A percentile compares a stretch with the other conserved stretches of the same genome.
Evolutionary conservation across 202 grass and related monocot species (phyloP).

Genomic region (Carex arenaria): DNA sequence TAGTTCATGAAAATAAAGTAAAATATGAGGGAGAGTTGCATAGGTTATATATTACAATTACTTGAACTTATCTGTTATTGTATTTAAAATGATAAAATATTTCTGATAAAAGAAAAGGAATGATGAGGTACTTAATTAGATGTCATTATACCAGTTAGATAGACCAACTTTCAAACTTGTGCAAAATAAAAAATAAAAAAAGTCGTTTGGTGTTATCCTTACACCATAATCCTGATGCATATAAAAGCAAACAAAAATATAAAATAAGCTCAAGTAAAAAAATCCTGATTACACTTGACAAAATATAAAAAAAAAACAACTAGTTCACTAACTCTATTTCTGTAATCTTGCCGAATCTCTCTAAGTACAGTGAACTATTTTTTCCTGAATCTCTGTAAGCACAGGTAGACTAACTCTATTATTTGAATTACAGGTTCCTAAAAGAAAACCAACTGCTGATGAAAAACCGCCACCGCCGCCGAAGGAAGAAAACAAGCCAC

Average conservation of each 20-base stretch:
- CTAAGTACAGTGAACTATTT: not conserved
- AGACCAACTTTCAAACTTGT: not conserved
- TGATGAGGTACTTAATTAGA: not conserved
- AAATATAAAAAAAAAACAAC: no score
- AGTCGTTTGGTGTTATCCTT: not conserved
- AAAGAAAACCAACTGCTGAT: conserved; percentile 30
- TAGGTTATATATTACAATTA: not conserved
- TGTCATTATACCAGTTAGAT: not conserved
- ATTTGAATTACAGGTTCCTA: conserved; percentile 41
- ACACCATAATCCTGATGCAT: not conserved
- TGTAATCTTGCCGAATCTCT: not conserved
- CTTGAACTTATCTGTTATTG: not conserved
- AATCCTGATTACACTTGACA: not conserved
- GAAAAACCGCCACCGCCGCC: conserved; percentile 23
- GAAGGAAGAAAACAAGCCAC: conserved; percentile 39
- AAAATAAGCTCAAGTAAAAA: not conserved
- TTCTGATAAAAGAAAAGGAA: not conserved
- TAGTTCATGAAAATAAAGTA: not conserved
- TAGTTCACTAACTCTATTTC: not conserved
- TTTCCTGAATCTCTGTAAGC: not conserved
- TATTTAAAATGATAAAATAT: not conserved
- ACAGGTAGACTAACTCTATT: not conserved
- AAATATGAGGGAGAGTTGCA: not conserved
- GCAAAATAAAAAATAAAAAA: not conserved
- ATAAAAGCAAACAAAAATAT: not conserved